Evolutionary conservation across 768 basidiomycete genomes (phyloP).

Genomic region (Pholiota conissans): DNA sequence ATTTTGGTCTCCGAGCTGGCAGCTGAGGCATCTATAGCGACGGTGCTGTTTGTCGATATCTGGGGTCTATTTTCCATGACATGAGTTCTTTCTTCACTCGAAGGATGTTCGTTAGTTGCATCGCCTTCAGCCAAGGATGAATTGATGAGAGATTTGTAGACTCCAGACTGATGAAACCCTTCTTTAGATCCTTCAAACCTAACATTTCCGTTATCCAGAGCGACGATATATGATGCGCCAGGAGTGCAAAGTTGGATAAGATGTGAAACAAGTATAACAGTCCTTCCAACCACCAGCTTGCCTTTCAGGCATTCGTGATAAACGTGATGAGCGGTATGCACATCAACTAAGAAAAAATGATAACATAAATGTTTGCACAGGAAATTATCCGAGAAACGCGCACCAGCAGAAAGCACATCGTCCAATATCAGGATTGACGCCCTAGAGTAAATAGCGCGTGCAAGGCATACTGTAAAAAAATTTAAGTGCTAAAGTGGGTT

Average conservation of each 20-base stretch:
- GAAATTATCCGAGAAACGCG: conserved; percentile 3
- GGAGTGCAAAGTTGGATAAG: conserved; percentile 87
- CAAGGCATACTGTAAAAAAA: conserved; percentile 39
- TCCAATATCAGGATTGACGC: conserved; percentile 84
- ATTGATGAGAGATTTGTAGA: conserved; percentile 69
- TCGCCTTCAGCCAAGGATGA: conserved; percentile 46
- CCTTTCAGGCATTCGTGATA: conserved; percentile 84
- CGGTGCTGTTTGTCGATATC: conserved; percentile 35
- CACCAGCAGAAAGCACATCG: conserved; percentile 70
- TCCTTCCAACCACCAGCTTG: conserved; percentile 77
- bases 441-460: conserved; percentile 83
- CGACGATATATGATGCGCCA: conserved; percentile 79
- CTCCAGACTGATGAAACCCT: conserved; percentile 62
- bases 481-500: too few relatives aligned
- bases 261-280: conserved; percentile 91
- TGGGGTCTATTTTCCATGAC: conserved; percentile 42
- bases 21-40: conserved; percentile 24
- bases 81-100: conserved; percentile 41
- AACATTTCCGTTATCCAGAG: conserved; percentile 77
- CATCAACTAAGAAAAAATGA: conserved; percentile 60
- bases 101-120: conserved; percentile 44
- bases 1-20: conserved; percentile 31
- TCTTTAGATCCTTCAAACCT: conserved; percentile 68
- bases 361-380: background rate
- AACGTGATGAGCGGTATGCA: conserved; percentile 89